Evolutionary conservation across 2,329 filamentous ascomycete species (phyloP).

Genomic region (Paecilomyces formosus): DNA sequence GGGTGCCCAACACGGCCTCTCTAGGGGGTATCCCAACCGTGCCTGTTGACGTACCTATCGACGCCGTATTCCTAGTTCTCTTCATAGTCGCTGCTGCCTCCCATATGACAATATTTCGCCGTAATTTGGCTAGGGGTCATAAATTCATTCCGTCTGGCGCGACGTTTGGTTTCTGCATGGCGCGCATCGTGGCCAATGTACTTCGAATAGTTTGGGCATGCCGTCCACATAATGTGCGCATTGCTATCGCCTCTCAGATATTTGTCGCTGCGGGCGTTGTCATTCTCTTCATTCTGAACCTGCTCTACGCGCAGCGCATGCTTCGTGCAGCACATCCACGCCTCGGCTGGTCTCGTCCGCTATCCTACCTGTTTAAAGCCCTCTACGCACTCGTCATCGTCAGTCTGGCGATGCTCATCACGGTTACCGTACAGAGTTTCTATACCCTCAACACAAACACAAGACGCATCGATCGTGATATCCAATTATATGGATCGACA

Average conservation of each 20-base stretch:
- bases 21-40: constrained; percentile 46
- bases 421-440: constrained; percentile 55
- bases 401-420: constrained; percentile 60
- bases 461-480: constrained; percentile 48
- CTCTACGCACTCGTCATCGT: constrained; percentile 53
- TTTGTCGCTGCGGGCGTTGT: constrained; percentile 68
- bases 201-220: constrained; percentile 51
- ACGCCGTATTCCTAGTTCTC: constrained; percentile 51
- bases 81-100: constrained; percentile 35
- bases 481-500: constrained; percentile 57
- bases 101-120: constrained; percentile 40
- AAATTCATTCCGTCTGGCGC: constrained; percentile 43
- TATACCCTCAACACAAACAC: constrained; percentile 54
- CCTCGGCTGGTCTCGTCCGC: constrained; percentile 58
- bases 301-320: constrained; percentile 69
- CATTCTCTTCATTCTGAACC: constrained; percentile 68
- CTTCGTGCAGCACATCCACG: constrained; percentile 64
- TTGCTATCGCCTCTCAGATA: constrained; percentile 55
- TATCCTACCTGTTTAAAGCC: constrained; percentile 47
- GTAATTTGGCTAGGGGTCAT: constrained; percentile 35
- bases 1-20: constrained; percentile 20
- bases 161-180: constrained; percentile 45
- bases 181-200: constrained; percentile 39
- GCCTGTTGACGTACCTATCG: constrained; percentile 57
- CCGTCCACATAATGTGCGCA: constrained; percentile 32